These are phyloP conservation scores for Fagopyrum homotropicum DNA, from an alignment of 148 eudicot species.

Conservation along the genomic window DNA sequence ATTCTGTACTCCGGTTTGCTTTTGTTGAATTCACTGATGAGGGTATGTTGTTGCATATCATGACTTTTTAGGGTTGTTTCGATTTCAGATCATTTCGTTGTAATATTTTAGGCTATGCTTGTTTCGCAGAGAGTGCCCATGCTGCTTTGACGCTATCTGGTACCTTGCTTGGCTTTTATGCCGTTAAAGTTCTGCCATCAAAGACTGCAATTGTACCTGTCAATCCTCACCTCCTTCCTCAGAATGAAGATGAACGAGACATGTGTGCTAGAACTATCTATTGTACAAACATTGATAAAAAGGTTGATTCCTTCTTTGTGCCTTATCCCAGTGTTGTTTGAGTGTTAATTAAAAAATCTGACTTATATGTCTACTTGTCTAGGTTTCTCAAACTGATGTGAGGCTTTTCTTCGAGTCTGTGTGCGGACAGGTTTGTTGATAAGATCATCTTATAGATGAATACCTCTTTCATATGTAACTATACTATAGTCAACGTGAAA, in stretches of 20 bases:
- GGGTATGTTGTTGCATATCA: conserved; percentile 34
- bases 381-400: conserved; percentile 90
- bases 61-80: neutral
- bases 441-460: neutral
- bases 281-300: conserved; percentile 90
- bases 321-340: neutral
- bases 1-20: conserved; percentile 84
- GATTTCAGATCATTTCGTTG: neutral
- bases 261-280: conserved; percentile 97
- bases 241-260: conserved; percentile 97
- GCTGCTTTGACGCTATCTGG: conserved; percentile 81
- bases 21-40: conserved; percentile 85
- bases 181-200: conserved; percentile 88
- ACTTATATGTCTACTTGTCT: conserved; percentile 11
- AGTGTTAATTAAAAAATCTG: neutral
- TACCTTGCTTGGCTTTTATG: conserved; percentile 92
- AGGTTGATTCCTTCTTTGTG: conserved; percentile 33
- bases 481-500: neutral
- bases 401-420: conserved; percentile 71
- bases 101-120: neutral
- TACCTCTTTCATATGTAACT: neutral
- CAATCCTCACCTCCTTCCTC: conserved; percentile 84
- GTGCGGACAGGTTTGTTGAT: conserved; percentile 69
- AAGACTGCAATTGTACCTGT: conserved; percentile 99
- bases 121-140: conserved; percentile 67